phyloP scores from a whole-genome alignment of 306 rosid genomes.

The Malus domestica region ASM211411v1 NC_041797.1:2635001-2635500 shows the following conservation, averaged over 20 bases:
- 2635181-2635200: rapidly evolving
- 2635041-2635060: too few species aligned
- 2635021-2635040: too few species aligned
- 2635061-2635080: too few species aligned
- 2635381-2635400: neutral
- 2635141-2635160: rapidly evolving
- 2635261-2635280: neutral
- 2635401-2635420: neutral
- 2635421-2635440: neutral
- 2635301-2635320: too few species aligned
- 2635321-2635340: too few species aligned
- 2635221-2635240: too few species aligned
- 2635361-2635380: neutral
- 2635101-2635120: too few species aligned
- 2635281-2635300: neutral
- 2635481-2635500: neutral
- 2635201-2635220: rapidly evolving
- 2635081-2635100: too few species aligned
- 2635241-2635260: too few species aligned
- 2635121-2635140: too few species aligned
- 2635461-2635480: neutral
- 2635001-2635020: too few species aligned
- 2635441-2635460: neutral
- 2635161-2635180: rapidly evolving
- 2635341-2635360: neutral